Base-by-base conservation (phyloP, 352 stramenopile genomes). In the Globisporangium cylindrosporum region DNA sequence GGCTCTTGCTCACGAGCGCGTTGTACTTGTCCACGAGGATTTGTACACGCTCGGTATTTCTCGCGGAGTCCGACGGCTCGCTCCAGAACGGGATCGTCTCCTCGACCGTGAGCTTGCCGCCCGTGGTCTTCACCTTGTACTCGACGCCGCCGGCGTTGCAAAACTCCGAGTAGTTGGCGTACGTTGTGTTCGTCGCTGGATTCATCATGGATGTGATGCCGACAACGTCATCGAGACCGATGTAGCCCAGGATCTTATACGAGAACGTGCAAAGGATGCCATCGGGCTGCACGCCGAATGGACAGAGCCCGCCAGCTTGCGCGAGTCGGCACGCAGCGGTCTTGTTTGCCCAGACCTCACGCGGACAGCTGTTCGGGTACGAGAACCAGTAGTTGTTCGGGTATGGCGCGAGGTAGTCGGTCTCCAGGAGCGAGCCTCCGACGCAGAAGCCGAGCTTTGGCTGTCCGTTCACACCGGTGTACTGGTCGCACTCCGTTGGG, bases 321-420 rank as follows among this genome's bases (percentile, higher is more conserved):
- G 78, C 55, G 1, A 41, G 54, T 20, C 82, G 78, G 64, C 76
- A 90, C 15, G 60, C 58, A 1, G 61, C 66, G 0, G 76, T 89
- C 72, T 90, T 93, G 34, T 69, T 59, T 14, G 22, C 57, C 79
- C 76, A 91, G 14, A 62, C 61, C 43, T 71, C 59, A 43, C 74
- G 68, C 8, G 79, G 81, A 48, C 84, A 94, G 27, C 70, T 89
- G 65, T 92, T 93, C 2, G 86, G 86, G 75, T 89, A 94, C 12
- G 88, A 95, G 69, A 87, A 93, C 88, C 86, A 94, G 70, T 84
- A 88, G 62, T 86, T 91, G 73, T 87, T 71, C 12, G 78, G 82
- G 76, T 96, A 94, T 48, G 84, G 88, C 10, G 88, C 88, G 7
- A 81, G 70, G 8, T 57, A 34, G 5, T 94, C 83, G 5, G 69